Evolutionary conservation across 1,139 yeast species (phyloP).

Genomic region (Hyphopichia pseudoburtonii): DNA sequence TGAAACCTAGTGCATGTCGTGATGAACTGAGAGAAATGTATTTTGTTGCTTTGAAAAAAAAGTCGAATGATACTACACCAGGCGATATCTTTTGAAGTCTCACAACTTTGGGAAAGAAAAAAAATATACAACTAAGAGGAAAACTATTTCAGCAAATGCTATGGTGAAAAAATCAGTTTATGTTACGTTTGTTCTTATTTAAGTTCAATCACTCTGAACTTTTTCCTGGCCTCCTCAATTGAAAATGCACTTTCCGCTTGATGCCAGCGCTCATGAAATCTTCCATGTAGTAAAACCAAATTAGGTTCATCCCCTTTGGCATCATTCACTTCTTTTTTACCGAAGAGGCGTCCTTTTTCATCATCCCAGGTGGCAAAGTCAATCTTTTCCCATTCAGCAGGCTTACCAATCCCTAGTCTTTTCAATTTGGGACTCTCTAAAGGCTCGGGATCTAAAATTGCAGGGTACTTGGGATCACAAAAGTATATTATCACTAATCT

Average conservation of each 20-base stretch:
- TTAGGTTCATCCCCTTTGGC: constrained; percentile 38
- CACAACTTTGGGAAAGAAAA: no score
- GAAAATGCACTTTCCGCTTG: constrained; percentile 19
- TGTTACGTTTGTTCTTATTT: constrained; percentile 1
- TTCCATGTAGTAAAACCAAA: constrained; percentile 34
- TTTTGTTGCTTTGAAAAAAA: constrained; percentile 28
- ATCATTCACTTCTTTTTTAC: constrained; percentile 28
- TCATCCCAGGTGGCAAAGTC: constrained; percentile 37
- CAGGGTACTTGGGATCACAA: constrained; percentile 23
- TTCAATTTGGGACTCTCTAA: constrained; percentile 36
- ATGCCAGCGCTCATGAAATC: constrained; percentile 46
- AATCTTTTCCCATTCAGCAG: constrained; percentile 38
- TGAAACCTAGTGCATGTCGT: constrained; percentile 41
- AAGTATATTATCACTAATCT: constrained; percentile 29
- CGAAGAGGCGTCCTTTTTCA: constrained; percentile 41
- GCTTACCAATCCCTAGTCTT: constrained; percentile 29
- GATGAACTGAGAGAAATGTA: constrained; percentile 42
- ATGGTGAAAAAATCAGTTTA: background rate
- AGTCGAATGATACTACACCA: background rate
- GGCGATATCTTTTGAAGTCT: constrained; percentile 1
- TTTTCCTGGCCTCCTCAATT: constrained; percentile 18
- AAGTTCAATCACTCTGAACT: constrained; percentile 14
- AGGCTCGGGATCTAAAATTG: constrained; percentile 39
- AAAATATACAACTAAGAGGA: no score
- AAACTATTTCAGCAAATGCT: no score